Percentiles rank a stretch among this genome's conserved stretches.
These are phyloP conservation scores for Linnemannia hyalina DNA, from an alignment of 192 early-diverging fungal genomes.

Conservation along the genomic window DNA sequence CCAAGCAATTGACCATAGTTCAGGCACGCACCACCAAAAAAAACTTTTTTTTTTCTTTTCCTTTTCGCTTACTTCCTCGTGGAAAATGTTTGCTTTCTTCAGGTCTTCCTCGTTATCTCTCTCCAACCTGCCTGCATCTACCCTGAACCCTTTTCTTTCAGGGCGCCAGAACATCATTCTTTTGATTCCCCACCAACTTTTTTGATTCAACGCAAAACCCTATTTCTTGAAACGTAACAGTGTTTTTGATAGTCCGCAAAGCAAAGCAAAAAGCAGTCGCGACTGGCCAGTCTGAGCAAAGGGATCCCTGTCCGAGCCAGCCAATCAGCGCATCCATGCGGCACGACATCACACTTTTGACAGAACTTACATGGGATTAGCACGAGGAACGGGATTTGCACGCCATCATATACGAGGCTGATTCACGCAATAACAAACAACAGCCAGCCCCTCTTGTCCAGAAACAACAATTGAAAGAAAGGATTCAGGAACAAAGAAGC, in stretches of 20 bases:
- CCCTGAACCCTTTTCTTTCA: conserved; percentile 5
- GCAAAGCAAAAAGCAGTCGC: neutral
- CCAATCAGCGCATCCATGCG: neutral
- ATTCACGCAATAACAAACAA: too few relatives aligned
- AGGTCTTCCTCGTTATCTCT: neutral
- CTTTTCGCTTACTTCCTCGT: neutral
- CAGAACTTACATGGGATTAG: neutral
- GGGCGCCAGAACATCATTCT: neutral
- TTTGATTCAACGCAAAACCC: neutral
- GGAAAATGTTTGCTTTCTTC: neutral
- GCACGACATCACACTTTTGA: conserved; percentile 6
- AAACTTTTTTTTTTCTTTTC: neutral
- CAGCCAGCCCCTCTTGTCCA: too few relatives aligned
- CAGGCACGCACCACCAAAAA: neutral
- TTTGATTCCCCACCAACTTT: neutral
- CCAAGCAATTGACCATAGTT: neutral
- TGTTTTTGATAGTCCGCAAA: neutral
- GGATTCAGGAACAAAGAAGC: too few relatives aligned
- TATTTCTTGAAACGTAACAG: neutral
- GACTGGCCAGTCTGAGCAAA: neutral
- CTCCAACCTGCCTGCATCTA: neutral
- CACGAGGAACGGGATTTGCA: neutral
- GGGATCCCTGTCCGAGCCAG: conserved; percentile 5
- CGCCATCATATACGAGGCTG: too few relatives aligned
- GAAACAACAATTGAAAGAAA: too few relatives aligned